Evolutionary conservation across 2,329 filamentous ascomycete species (phyloP).

Genomic region (Onygena corvina): DNA sequence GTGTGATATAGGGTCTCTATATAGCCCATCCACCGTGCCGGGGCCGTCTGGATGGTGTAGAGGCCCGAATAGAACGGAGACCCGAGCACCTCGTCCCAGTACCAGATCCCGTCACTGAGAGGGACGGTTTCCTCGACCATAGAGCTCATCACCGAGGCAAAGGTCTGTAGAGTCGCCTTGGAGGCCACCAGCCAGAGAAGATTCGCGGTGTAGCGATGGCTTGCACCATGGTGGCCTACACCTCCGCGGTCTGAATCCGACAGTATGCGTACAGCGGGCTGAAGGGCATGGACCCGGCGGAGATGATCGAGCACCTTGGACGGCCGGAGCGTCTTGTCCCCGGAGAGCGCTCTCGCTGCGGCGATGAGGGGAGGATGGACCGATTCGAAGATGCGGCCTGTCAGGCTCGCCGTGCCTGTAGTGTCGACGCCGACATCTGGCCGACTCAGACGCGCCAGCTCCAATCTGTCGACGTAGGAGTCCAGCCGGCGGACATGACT

Average conservation of each 20-base stretch:
- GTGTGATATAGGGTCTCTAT: constrained; percentile 54
- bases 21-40: constrained; percentile 61
- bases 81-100: constrained; percentile 81
- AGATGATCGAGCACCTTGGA: constrained; percentile 46
- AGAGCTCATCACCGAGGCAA: constrained; percentile 64
- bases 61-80: constrained; percentile 67
- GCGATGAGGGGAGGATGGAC: constrained; percentile 42
- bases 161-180: constrained; percentile 85
- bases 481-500: constrained; percentile 48
- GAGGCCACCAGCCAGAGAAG: constrained; percentile 82
- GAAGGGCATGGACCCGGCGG: constrained; percentile 41
- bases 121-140: constrained; percentile 74
- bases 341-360: constrained; percentile 59
- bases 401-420: not conserved
- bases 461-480: constrained; percentile 45
- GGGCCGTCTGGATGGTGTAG: constrained; percentile 78
- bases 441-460: constrained; percentile 28
- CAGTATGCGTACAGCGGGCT: constrained; percentile 10
- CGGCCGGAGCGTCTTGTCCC: not conserved
- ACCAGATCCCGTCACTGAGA: constrained; percentile 78
- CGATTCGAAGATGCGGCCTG: constrained; percentile 15
- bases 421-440: not conserved
- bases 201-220: constrained; percentile 54
- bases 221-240: constrained; percentile 20
- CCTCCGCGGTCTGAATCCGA: not conserved